Evolutionary conservation across 2,329 filamentous ascomycete genomes (phyloP), one percentile per base, ranked within the genome.

Genomic region (Aspergillus calidoustus): DNA sequence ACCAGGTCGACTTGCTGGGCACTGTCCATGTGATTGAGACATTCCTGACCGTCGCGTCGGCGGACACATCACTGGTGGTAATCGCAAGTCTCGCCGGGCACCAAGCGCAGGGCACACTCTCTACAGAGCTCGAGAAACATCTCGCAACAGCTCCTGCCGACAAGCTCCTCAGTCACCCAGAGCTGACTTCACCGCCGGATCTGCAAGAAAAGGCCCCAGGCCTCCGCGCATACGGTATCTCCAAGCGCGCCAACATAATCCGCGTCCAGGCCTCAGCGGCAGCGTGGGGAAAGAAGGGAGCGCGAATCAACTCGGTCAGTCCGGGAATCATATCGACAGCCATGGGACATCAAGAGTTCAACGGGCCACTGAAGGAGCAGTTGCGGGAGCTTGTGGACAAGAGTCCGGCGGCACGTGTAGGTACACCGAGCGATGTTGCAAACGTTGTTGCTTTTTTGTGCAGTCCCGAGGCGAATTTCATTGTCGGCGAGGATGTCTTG

Each of bases 31-130:
- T 56, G 6, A 51, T 63, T 11, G 61, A 63, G 15, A 38, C 57
- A 7, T 63, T 63, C 30, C n/a, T 57, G 3, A 6, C 22, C 4
- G 57, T 60, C 8, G 57, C 48, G 7, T 31, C 19, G 5, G 13
- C 47, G 3, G 61, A 57, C 5, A 57, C 48, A 2, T 52, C 34
- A 1, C 44, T 63, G 41, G 34, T 60, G 15, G 43, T 28, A 3
- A 63, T 60, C 22, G 57, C 61, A 7, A 63, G 57, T 38, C 59
- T 60, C 25, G 57, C 53, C 2, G 61, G 51, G 4, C 52, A 63
- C 48, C 13, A 46, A 8, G 9, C n/a, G 7, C 19, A 28, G 46
- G 46, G 8, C 7, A 43, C 22, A 13, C 28, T 60, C 28, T 47
- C 53, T 22, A 5, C 41, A 15, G 31, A 52, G 15, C 22, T 63